Conservation (phyloP, 495 filamentous ascomycete species). For the Penicillium lividum region DNA sequence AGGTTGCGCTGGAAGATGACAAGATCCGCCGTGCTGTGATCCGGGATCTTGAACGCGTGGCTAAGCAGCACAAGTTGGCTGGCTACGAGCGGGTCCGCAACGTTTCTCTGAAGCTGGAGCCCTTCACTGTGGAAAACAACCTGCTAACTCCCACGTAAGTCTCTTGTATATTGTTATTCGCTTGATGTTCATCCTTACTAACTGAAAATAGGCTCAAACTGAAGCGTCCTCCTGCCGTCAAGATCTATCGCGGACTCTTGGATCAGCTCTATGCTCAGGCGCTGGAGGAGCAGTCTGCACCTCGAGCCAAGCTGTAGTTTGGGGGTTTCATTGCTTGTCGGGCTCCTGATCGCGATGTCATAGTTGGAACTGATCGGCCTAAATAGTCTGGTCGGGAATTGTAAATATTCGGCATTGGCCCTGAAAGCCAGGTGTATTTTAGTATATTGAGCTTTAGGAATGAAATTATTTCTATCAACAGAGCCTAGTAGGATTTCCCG, state of each 20-base stretch:
- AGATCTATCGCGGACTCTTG: slow-evolving; percentile 70
- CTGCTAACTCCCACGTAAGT: slow-evolving; percentile 95
- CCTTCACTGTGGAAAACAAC: slow-evolving; percentile 93
- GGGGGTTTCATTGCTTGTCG: slow-evolving; percentile 5
- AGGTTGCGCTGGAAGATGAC: slow-evolving; percentile 61
- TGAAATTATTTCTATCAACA: background rate
- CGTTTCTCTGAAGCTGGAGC: slow-evolving; percentile 75
- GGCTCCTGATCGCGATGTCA: background rate
- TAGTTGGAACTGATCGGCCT: background rate
- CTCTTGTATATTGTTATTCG: slow-evolving; percentile 7
- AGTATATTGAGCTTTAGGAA: slow-evolving; percentile 10
- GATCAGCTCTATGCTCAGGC: slow-evolving; percentile 81
- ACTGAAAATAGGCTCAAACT: slow-evolving; percentile 73
- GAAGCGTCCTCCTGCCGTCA: slow-evolving; percentile 86
- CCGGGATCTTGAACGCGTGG: slow-evolving; percentile 78
- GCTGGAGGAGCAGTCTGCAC: slow-evolving; percentile 51
- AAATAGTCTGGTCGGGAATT: background rate
- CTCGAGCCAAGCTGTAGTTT: slow-evolving; percentile 53
- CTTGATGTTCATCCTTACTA: slow-evolving; percentile 25
- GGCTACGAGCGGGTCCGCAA: slow-evolving; percentile 83
- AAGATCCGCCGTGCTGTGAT: slow-evolving; percentile 73
- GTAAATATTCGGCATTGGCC: slow-evolving; percentile 3
- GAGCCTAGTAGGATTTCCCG: too few relatives aligned
- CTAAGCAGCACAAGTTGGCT: slow-evolving; percentile 82
- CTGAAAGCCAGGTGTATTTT: background rate